Evolutionary conservation across 2,329 filamentous ascomycete species (phyloP).

Genomic region (Diplodia seriata): DNA sequence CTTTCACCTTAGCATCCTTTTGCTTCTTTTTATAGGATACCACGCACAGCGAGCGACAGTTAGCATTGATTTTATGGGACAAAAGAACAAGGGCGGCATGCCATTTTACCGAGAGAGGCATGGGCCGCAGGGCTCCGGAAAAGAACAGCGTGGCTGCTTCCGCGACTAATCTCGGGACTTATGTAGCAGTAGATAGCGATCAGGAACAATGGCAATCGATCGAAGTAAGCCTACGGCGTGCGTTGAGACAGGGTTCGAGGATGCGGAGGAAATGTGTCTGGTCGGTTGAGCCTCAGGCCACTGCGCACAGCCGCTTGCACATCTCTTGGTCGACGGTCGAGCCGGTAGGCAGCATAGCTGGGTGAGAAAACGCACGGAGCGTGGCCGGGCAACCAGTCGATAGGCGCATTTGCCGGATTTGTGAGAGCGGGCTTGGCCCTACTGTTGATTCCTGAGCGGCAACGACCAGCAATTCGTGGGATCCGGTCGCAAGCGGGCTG

Average conservation of each 20-base stretch:
- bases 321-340: not conserved
- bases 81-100: slow-evolving; percentile 26
- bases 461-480: not conserved
- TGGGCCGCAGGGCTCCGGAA: slow-evolving; percentile 15
- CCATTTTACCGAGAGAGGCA: slow-evolving; percentile 29
- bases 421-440: slow-evolving; percentile 3
- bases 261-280: slow-evolving; percentile 10
- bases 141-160: slow-evolving; percentile 20
- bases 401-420: slow-evolving; percentile 6
- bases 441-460: not conserved
- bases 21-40: slow-evolving; percentile 26
- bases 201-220: slow-evolving; percentile 28
- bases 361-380: not conserved
- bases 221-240: slow-evolving; percentile 5
- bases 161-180: slow-evolving; percentile 21
- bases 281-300: slow-evolving; percentile 22
- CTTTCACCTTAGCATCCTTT: slow-evolving; percentile 2
- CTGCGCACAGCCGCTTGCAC: slow-evolving; percentile 8
- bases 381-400: slow-evolving; percentile 23
- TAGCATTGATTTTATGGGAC: slow-evolving; percentile 28
- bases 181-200: slow-evolving; percentile 33
- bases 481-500: slow-evolving; percentile 15
- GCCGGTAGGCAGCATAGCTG: not conserved
- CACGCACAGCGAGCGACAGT: slow-evolving; percentile 31
- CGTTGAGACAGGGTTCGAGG: slow-evolving; percentile 10